These are phyloP conservation scores for Ceratobasidium sp. DNA, from an alignment of 1,284 basidiomycete species.

Conservation along the genomic window DNA sequence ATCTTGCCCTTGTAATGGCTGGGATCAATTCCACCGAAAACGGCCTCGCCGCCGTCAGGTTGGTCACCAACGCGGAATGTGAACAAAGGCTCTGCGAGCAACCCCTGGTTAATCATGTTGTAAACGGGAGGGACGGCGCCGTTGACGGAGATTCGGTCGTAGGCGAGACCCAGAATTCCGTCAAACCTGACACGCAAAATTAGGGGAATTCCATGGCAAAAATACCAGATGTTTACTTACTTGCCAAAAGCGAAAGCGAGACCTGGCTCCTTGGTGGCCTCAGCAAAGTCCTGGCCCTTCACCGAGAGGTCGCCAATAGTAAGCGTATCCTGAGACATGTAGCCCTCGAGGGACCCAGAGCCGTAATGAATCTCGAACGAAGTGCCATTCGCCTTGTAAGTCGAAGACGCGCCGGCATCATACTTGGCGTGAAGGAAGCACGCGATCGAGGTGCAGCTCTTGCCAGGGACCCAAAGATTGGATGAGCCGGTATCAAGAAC, in stretches of 20 bases:
- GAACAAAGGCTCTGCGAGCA: constrained; percentile 91
- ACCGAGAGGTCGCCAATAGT: constrained; percentile 88
- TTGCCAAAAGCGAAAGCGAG: constrained; percentile 98
- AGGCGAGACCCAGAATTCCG: constrained; percentile 95
- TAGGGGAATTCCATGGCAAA: background rate
- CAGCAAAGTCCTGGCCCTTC: constrained; percentile 90
- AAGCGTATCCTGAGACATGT: constrained; percentile 89
- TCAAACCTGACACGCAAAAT: constrained; percentile 77
- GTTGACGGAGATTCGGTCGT: constrained; percentile 97
- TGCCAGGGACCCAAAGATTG: constrained; percentile 95
- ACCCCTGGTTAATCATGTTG: constrained; percentile 87
- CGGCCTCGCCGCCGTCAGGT: constrained; percentile 90
- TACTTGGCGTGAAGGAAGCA: constrained; percentile 99
- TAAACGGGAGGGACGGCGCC: constrained; percentile 96
- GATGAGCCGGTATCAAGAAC: constrained; percentile 91
- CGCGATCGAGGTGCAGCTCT: constrained; percentile 92
- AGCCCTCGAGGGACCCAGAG: constrained; percentile 97
- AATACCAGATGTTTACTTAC: constrained; percentile 63
- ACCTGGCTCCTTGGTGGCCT: constrained; percentile 97
- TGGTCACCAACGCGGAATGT: constrained; percentile 95
- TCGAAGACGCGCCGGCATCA: constrained; percentile 84
- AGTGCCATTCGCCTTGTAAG: constrained; percentile 94
- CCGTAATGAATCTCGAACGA: constrained; percentile 96
- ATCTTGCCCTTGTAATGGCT: constrained; percentile 87
- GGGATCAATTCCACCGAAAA: constrained; percentile 93